Base-by-base conservation (phyloP, 2,329 filamentous ascomycete genomes). In the Ophiostoma pallidulum region DNA sequence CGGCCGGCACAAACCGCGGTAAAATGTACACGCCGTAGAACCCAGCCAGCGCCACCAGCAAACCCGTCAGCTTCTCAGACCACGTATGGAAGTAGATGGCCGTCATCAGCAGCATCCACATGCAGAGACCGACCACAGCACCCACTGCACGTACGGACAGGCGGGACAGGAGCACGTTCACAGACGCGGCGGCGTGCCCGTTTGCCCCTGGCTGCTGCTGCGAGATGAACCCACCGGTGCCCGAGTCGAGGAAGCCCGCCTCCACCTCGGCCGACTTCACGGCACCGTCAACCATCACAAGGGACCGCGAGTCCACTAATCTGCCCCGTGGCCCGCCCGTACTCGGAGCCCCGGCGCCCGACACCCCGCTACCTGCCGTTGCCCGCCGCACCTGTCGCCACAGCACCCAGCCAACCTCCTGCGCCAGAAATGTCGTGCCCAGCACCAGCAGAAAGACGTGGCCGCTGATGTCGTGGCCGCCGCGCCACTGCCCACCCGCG, bases 21-120 rank as follows among this genome's bases (percentile, higher is more conserved):
- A 78, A 61, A 29, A 75, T 62, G 50, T 78, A 78, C 8, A 75
- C 65, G 18, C 57, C 51, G 46, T 76, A 78, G 32, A 75, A 64
- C 0, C 66, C 73, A 4, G 62, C 38, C 2, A 67, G 46, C 2
- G 75, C 72, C 7, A 73, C 68, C 18, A 75, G 49, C 18, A 78
- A 68, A 18, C 75, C 75, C 36, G 74, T 78, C 58, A 78, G 57
- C 75, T 97, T 98, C 70, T 98, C 92, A 58, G 94, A 82, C 90
- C 91, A 97, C 0, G 92, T 98, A 65, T 98, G 92, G 60, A 98
- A 98, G 73, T 91, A 98, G 33, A 94, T 90, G 3, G 90, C 90
- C 35, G 92, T 98, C 92, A 98, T 98, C 52, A 97, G 73, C 62
- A 98, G 66, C 92, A 98, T 98, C 87, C 92, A 97, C 70, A 82